Conservation (phyloP, 148 eudicot genomes). For the Polygonum aviculare region DNA sequence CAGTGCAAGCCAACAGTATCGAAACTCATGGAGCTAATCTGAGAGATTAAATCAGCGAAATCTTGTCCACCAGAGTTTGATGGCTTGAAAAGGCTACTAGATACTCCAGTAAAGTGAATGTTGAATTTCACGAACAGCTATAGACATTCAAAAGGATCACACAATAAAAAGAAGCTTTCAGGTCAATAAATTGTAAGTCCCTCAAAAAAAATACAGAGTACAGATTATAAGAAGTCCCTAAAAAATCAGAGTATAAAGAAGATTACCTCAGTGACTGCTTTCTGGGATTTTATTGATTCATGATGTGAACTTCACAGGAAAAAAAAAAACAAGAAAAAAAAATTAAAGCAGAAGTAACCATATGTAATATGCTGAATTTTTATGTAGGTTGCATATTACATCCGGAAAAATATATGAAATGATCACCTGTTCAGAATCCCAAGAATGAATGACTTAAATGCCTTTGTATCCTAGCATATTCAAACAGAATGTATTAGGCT, state of each 20-base stretch:
- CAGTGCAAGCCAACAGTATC: constrained; percentile 80
- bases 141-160: constrained; percentile 15
- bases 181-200: not conserved
- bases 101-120: constrained; percentile 72
- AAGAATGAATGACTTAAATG: constrained; percentile 68
- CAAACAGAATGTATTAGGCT: constrained; percentile 5
- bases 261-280: constrained; percentile 90
- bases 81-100: constrained; percentile 56
- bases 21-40: constrained; percentile 78
- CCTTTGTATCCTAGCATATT: constrained; percentile 54
- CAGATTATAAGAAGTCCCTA: no score
- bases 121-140: constrained; percentile 98
- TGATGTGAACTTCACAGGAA: constrained; percentile 71
- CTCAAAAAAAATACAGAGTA: no score
- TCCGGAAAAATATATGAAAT: not conserved
- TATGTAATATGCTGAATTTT: not conserved
- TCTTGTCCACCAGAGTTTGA: constrained; percentile 48
- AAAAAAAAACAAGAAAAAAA: constrained; percentile 10
- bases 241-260: not conserved
- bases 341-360: not conserved
- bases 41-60: constrained; percentile 75
- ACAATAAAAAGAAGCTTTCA: constrained; percentile 2
- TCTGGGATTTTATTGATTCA: constrained; percentile 91
- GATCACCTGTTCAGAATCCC: constrained; percentile 80
- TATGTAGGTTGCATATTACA: not conserved